Evolutionary conservation across 345 rosid genomes (phyloP), one percentile per base, ranked within the genome.

Genomic region (Acer campestre): DNA sequence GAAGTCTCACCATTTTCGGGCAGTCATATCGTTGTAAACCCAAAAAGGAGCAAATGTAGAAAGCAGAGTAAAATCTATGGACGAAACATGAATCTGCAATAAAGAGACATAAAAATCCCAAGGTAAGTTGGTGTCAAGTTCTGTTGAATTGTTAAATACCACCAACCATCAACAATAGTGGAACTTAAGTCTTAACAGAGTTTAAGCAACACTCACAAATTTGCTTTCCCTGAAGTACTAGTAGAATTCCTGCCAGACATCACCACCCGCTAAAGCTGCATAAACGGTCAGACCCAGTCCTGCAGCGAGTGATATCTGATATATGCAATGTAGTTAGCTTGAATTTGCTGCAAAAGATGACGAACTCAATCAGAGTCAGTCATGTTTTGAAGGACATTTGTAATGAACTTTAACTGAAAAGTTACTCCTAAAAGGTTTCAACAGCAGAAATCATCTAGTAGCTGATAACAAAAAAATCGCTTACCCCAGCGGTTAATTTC

Each of bases 1-100:
- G 25, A 55, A 48, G 10, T 14, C 85, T 88, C 78, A 91, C 94
- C 94, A 90, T 80, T 87, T 90, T 49, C 98, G 77, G n/a, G 84
- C 83, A 62, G 87, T 86, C 97, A 92, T 90, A 68, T 93, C 99
- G 53, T 93, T 91, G 88, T 93, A 93, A 75, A 95, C 94, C 99
- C 99, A 92, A 44, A 95, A 95, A 11, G 98, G 96, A 76, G 94
- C 91, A 83, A 95, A 92, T 20, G 94, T 82, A 31, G 96, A 91
- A 4, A 91, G 84, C 46, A 95, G 84, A 53, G 85, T 85, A 76
- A 91, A 93, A 83, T 95, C 99, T 67, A 93, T 78, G 88, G 81
- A 77, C 10, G 53, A 91, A 67, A 89, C 53, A 11, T 95, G 97
- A 83, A 93, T 90, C 97, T 95, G 98, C 80, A 77, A 65, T 2